phyloP scores from a whole-genome alignment of 306 rosid genomes.

The Ziziphus jujuba region DNA sequence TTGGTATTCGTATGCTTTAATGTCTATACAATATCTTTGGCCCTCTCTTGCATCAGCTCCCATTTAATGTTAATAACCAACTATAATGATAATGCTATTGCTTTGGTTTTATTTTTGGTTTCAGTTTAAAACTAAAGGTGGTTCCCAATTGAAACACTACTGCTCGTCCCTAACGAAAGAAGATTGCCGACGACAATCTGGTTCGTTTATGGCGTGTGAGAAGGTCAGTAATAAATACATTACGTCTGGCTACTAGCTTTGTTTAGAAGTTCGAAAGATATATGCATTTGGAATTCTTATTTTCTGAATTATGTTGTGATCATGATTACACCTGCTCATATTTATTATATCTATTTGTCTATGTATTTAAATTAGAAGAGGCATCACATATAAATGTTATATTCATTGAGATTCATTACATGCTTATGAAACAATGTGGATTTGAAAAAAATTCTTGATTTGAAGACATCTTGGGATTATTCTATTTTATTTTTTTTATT shows the following conservation, averaged over 20 bases:
- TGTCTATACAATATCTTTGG: neutral
- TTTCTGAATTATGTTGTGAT: neutral
- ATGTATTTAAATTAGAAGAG: neutral
- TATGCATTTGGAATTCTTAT: neutral
- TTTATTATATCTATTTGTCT: neutral
- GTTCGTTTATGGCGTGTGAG: conserved; percentile 84
- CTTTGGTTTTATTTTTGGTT: conserved; percentile 24
- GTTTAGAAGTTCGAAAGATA: neutral
- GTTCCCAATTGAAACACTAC: conserved; percentile 81
- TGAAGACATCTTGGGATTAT: no score
- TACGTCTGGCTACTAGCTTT: conserved; percentile 7
- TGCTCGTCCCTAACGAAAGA: conserved; percentile 91
- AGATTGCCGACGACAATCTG: conserved; percentile 85
- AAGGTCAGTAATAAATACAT: conserved; percentile 56
- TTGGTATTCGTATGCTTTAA: no score
- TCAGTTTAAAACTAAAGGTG: conserved; percentile 93
- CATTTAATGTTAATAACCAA: neutral
- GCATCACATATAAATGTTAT: neutral
- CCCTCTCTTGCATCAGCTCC: neutral
- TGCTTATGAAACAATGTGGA: no score
- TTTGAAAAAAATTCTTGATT: no score
- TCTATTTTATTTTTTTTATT: neutral
- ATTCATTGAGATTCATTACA: no score
- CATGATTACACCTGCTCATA: neutral
- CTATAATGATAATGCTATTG: neutral